These are phyloP conservation scores for Fusarium guadeloupense DNA, from an alignment of 2,329 filamentous ascomycete species.

Conservation along the genomic window DNA sequence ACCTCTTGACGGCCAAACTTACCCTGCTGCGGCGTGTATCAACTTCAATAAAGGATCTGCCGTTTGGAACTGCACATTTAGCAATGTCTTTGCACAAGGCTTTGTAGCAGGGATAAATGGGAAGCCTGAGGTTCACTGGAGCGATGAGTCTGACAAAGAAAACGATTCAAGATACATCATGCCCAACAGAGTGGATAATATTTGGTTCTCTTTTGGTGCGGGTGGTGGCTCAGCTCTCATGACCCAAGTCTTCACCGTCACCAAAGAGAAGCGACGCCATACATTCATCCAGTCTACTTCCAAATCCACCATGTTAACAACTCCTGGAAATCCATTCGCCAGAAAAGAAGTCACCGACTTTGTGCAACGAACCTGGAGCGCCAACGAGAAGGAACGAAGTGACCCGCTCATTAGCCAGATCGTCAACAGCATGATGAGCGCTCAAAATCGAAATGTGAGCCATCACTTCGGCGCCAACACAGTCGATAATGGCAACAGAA, in stretches of 20 bases:
- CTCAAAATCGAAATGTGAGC: conserved; percentile 9
- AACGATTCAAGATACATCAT: conserved; percentile 15
- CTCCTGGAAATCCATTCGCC: neutral
- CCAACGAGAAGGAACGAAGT: conserved; percentile 5
- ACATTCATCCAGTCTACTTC: conserved; percentile 11
- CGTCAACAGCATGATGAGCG: conserved; percentile 12
- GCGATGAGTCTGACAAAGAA: neutral
- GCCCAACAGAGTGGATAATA: conserved; percentile 25
- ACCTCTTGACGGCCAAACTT: neutral
- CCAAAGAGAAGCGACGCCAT: conserved; percentile 15
- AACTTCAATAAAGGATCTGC: neutral
- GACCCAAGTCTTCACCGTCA: conserved; percentile 31
- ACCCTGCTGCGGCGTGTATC: neutral
- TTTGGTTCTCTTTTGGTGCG: conserved; percentile 20
- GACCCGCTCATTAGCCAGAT: conserved; percentile 3
- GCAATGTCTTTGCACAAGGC: neutral
- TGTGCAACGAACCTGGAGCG: conserved; percentile 10
- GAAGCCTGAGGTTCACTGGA: conserved; percentile 28
- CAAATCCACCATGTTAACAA: conserved; percentile 23
- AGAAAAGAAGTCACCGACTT: conserved; percentile 8
- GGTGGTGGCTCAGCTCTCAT: conserved; percentile 26
- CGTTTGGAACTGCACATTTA: conserved; percentile 30
- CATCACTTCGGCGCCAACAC: conserved; percentile 14
- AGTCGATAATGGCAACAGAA: neutral
- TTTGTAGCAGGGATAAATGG: neutral